Evolutionary conservation across 192 early-diverging fungal genomes (phyloP).

Genomic region (Gorgonomyces haynaldii): DNA sequence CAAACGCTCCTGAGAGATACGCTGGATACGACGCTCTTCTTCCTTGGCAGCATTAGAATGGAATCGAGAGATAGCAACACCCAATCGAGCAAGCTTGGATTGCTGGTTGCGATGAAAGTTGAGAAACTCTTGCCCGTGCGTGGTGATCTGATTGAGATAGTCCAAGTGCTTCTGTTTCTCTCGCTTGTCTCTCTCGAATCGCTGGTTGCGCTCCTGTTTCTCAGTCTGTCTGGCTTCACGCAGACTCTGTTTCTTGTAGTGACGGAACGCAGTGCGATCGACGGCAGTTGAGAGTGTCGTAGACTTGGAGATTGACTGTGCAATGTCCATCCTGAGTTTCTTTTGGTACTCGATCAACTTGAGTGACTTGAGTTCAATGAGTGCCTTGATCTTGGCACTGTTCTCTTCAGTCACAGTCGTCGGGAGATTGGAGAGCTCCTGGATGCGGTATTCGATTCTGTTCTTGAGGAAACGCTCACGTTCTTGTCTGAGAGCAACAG

Average conservation of each 20-base stretch:
- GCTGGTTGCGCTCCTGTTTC: slow-evolving; percentile 77
- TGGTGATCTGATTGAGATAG: slow-evolving; percentile 61
- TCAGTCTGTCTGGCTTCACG: slow-evolving; percentile 66
- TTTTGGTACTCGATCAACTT: slow-evolving; percentile 68
- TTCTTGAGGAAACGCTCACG: slow-evolving; percentile 61
- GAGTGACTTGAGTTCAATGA: slow-evolving; percentile 83
- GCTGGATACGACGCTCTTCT: slow-evolving; percentile 78
- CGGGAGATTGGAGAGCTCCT: slow-evolving; percentile 61
- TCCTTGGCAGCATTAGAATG: slow-evolving; percentile 84
- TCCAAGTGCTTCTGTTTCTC: slow-evolving; percentile 73
- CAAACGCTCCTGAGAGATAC: slow-evolving; percentile 86
- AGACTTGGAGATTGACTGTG: slow-evolving; percentile 54
- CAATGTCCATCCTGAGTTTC: slow-evolving; percentile 49
- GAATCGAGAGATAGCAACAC: slow-evolving; percentile 60
- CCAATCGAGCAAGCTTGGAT: slow-evolving; percentile 58
- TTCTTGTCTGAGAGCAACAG: slow-evolving; percentile 61
- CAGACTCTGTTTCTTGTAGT: slow-evolving; percentile 33
- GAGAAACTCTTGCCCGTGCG: slow-evolving; percentile 58
- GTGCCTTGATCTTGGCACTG: slow-evolving; percentile 57
- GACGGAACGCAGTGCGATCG: slow-evolving; percentile 62
- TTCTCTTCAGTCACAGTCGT: slow-evolving; percentile 51
- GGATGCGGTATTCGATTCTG: slow-evolving; percentile 65
- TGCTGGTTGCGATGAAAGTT: slow-evolving; percentile 58
- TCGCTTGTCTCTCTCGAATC: slow-evolving; percentile 71
- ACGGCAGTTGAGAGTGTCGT: slow-evolving; percentile 70